phyloP scores from a whole-genome alignment of 1,139 yeast species.

The Eremothecium gossypii region DNA sequence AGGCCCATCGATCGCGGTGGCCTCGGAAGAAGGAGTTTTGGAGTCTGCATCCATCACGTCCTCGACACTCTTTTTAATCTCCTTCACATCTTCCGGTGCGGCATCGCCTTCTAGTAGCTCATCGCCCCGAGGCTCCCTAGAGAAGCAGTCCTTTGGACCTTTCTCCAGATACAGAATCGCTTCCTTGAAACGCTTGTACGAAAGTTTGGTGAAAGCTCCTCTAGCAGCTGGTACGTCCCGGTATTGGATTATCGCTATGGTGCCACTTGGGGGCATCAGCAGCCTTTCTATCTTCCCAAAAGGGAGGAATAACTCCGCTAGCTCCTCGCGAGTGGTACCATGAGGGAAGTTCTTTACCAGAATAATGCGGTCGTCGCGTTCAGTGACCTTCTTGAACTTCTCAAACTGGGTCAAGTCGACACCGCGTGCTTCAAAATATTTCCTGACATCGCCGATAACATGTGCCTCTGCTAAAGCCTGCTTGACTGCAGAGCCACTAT shows the following conservation, averaged over 20 bases:
- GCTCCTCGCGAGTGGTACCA: slow-evolving; percentile 72
- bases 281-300: slow-evolving; percentile 75
- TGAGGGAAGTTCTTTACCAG: slow-evolving; percentile 84
- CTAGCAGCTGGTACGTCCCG: slow-evolving; percentile 78
- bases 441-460: slow-evolving; percentile 83
- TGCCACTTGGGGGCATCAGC: slow-evolving; percentile 94
- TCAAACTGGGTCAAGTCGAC: slow-evolving; percentile 72
- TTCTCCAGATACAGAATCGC: slow-evolving; percentile 83
- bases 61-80: slow-evolving; percentile 35
- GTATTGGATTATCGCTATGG: slow-evolving; percentile 91
- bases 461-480: slow-evolving; percentile 98
- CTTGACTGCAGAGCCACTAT: slow-evolving; percentile 84
- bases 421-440: slow-evolving; percentile 75
- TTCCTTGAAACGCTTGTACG: slow-evolving; percentile 80
- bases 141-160: slow-evolving; percentile 81
- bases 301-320: slow-evolving; percentile 70
- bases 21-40: slow-evolving; percentile 30
- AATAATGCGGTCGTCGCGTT: slow-evolving; percentile 72
- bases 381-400: slow-evolving; percentile 37
- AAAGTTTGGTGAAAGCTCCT: slow-evolving; percentile 78
- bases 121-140: slow-evolving; percentile 39
- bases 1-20: slow-evolving; percentile 49
- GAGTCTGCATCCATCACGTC: slow-evolving; percentile 33
- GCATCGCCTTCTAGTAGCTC: slow-evolving; percentile 31
- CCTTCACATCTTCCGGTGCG: slow-evolving; percentile 31